These are phyloP conservation scores for Zopfochytrium polystomum DNA, from an alignment of 371 early-diverging fungal species.

Conservation along the genomic window DNA sequence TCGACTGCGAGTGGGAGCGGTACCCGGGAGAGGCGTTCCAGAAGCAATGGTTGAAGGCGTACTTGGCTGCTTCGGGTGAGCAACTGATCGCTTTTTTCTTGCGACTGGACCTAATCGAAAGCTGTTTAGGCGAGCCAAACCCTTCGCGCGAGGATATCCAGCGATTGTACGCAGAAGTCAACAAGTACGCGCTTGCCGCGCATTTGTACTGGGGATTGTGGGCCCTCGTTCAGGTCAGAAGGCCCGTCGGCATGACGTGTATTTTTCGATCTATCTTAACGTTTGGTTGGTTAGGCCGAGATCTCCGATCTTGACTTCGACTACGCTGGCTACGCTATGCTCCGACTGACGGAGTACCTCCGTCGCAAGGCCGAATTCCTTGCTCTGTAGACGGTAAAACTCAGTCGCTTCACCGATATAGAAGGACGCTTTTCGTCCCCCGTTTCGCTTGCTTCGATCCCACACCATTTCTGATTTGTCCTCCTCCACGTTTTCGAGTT, in stretches of 20 bases:
- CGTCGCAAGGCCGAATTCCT: slow-evolving; percentile 18
- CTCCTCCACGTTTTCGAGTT: background rate
- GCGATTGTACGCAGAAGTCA: slow-evolving; percentile 68
- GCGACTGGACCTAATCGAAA: too few relatives aligned
- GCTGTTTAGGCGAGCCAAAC: slow-evolving; percentile 22
- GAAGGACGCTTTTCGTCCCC: slow-evolving; percentile 1
- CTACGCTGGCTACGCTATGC: slow-evolving; percentile 84
- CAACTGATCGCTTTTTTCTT: too few relatives aligned
- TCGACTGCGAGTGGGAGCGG: slow-evolving; percentile 86
- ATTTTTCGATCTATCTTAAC: too few relatives aligned
- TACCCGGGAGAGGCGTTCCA: slow-evolving; percentile 76
- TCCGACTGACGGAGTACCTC: slow-evolving; percentile 74
- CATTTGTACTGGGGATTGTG: slow-evolving; percentile 87
- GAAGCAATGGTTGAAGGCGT: slow-evolving; percentile 65
- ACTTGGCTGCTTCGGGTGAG: slow-evolving; percentile 29
- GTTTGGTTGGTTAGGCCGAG: too few relatives aligned
- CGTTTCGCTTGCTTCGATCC: slow-evolving; percentile 3
- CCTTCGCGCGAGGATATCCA: slow-evolving; percentile 62
- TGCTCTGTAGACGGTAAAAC: slow-evolving; percentile 10
- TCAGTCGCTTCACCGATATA: background rate
- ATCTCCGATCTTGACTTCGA: slow-evolving; percentile 39
- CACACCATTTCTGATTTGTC: background rate
- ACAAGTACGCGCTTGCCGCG: slow-evolving; percentile 79
- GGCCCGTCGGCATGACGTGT: too few relatives aligned
- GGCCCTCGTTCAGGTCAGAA: slow-evolving; percentile 23